These are phyloP conservation scores for Auricularia cornea DNA, from an alignment of 768 basidiomycete species.

Conservation along the genomic window DNA sequence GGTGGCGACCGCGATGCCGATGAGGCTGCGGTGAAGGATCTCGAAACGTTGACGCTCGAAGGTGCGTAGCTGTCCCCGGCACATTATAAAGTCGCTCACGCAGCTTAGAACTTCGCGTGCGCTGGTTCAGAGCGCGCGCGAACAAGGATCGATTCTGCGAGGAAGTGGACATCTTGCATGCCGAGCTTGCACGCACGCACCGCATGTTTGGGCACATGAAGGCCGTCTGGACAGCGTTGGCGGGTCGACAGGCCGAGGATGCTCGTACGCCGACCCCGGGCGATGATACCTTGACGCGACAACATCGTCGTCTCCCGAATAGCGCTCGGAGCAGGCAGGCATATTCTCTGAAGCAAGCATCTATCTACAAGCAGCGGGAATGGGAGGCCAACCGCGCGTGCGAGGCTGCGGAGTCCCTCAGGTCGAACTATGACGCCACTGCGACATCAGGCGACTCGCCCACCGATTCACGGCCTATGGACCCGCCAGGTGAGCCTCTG, in stretches of 20 bases:
- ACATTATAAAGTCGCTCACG: constrained; percentile 28
- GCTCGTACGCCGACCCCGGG: no score
- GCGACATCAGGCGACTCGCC: no score
- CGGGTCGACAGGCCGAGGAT: no score
- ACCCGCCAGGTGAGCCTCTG: no score
- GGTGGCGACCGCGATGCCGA: constrained; percentile 2
- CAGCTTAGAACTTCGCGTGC: constrained; percentile 13
- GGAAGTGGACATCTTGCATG: constrained; percentile 13
- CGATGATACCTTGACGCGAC: no score
- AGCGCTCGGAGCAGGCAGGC: not conserved
- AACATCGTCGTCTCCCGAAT: no score
- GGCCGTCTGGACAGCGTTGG: not conserved
- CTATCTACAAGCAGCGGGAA: not conserved
- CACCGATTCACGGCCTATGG: no score
- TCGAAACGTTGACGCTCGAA: not conserved
- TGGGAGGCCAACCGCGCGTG: not conserved
- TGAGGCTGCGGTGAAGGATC: constrained; percentile 1
- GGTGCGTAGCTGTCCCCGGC: constrained; percentile 15
- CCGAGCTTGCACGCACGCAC: constrained; percentile 9
- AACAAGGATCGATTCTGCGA: constrained; percentile 10
- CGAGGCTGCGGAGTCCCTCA: no score
- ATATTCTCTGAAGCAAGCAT: constrained; percentile 7
- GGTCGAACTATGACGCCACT: no score
- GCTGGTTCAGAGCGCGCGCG: constrained; percentile 11
- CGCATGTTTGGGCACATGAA: not conserved